Percentiles rank a stretch among this genome's conserved stretches.
These are phyloP conservation scores for Iris macrosiphon DNA, from an alignment of 106 monocot species.

Conservation along the genomic window DNA sequence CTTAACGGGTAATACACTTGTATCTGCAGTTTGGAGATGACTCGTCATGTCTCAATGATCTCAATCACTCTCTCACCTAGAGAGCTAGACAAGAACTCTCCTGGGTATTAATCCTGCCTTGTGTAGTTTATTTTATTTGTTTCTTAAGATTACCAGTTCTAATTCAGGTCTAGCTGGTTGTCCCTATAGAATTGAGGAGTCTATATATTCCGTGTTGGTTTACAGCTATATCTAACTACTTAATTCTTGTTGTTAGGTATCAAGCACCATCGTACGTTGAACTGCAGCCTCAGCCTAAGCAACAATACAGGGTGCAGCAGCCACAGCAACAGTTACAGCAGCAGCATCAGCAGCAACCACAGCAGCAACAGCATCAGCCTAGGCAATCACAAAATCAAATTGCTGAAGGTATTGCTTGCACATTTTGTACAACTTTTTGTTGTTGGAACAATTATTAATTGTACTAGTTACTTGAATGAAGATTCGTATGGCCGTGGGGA, in stretches of 20 bases:
- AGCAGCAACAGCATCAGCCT: conserved; percentile 15
- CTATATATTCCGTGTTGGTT: too few species aligned
- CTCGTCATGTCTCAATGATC: conserved; percentile 97
- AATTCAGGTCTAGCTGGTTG: too few species aligned
- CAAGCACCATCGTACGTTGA: conserved; percentile 50
- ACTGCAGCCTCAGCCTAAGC: conserved; percentile 38
- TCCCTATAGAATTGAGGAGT: not conserved
- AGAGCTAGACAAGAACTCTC: conserved; percentile 54
- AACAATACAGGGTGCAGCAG: conserved; percentile 18
- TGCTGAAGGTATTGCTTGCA: conserved; percentile 21
- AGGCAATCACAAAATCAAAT: conserved; percentile 28
- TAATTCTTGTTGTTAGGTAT: conserved; percentile 35
- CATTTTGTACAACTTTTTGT: too few species aligned
- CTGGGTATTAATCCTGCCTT: conserved; percentile 47
- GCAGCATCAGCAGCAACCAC: too few species aligned
- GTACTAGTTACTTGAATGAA: too few species aligned
- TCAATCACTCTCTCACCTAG: conserved; percentile 76
- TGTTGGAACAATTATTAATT: too few species aligned
- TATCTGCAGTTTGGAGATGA: conserved; percentile 74
- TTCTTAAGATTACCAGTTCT: too few species aligned
- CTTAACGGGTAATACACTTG: not conserved
- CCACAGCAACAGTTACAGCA: conserved; percentile 21
- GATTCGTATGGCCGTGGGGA: too few species aligned
- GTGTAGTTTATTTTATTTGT: too few species aligned
- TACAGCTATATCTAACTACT: too few species aligned